A percentile compares a stretch with the other conserved stretches of the same genome.
phyloP scores from a whole-genome alignment of 257 asterid genomes.

The Salvia rosmarinus region DNA sequence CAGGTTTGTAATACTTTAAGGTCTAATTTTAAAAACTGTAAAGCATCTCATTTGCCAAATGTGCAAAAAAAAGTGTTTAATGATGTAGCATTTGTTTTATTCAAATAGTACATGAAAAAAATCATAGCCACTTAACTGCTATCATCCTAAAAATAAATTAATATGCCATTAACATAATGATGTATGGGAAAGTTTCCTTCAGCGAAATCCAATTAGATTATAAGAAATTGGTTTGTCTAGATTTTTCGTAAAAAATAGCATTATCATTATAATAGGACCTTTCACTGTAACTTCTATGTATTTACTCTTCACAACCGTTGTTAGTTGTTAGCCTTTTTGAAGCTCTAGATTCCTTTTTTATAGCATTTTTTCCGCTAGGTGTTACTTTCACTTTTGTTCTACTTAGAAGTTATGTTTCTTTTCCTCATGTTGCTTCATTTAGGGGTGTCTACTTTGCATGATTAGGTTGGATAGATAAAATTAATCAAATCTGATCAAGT shows the following conservation, averaged over 20 bases:
- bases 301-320: neutral
- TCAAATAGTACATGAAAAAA: neutral
- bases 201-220: neutral
- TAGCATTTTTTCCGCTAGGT: neutral
- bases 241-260: constrained; percentile 1
- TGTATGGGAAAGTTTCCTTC: neutral
- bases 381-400: neutral
- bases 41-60: neutral
- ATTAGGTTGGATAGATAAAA: too few species aligned
- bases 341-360: neutral
- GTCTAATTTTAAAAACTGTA: constrained; percentile 24
- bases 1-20: constrained; percentile 66
- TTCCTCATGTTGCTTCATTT: neutral
- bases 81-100: constrained; percentile 5
- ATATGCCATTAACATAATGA: neutral
- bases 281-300: neutral
- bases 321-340: neutral
- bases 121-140: neutral
- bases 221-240: neutral
- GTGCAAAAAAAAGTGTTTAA: constrained; percentile 3
- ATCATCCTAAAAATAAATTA: neutral
- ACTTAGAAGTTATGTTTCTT: neutral
- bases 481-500: too few species aligned
- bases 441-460: too few species aligned
- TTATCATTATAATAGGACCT: neutral